Evolutionary conservation across 805 yeast species (phyloP).

Genomic region (Spathaspora arborariae): DNA sequence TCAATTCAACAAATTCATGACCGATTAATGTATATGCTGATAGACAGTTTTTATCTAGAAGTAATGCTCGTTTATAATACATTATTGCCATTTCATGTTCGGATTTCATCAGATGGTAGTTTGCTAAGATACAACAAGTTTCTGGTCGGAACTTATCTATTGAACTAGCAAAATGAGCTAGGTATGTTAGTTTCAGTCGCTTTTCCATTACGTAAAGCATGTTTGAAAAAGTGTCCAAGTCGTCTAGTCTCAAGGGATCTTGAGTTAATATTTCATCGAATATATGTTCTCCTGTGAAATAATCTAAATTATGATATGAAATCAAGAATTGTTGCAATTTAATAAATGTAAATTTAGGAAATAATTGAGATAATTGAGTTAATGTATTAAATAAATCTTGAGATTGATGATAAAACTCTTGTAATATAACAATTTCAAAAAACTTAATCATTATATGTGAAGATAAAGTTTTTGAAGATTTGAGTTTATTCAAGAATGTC

Average conservation of each 20-base stretch:
- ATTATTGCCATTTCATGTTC: constrained; percentile 94
- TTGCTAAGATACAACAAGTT: constrained; percentile 91
- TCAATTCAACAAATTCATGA: constrained; percentile 94
- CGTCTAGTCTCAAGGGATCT: constrained; percentile 88
- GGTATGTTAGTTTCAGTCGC: constrained; percentile 72
- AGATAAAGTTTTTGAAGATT: constrained; percentile 29
- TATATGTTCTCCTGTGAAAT: constrained; percentile 68
- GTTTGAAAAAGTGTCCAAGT: constrained; percentile 90
- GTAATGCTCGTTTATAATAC: constrained; percentile 86
- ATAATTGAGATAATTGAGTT: constrained; percentile 44
- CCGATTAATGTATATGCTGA: constrained; percentile 99
- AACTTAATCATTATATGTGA: constrained; percentile 39
- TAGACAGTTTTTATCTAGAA: constrained; percentile 72
- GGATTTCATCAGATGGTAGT: constrained; percentile 84
- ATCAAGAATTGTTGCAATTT: constrained; percentile 80
- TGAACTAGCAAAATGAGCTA: constrained; percentile 81
- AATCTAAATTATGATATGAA: constrained; percentile 81
- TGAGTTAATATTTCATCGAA: constrained; percentile 69
- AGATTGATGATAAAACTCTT: constrained; percentile 74
- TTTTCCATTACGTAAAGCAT: constrained; percentile 92
- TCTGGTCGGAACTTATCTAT: constrained; percentile 89
- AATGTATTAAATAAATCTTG: constrained; percentile 48
- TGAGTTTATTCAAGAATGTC: constrained; percentile 32
- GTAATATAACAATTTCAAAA: constrained; percentile 64
- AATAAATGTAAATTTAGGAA: constrained; percentile 73